Percentiles rank a stretch among this genome's conserved stretches.
Evolutionary conservation across 345 rosid species (phyloP).

Genomic region (Aethionema arabicum): DNA sequence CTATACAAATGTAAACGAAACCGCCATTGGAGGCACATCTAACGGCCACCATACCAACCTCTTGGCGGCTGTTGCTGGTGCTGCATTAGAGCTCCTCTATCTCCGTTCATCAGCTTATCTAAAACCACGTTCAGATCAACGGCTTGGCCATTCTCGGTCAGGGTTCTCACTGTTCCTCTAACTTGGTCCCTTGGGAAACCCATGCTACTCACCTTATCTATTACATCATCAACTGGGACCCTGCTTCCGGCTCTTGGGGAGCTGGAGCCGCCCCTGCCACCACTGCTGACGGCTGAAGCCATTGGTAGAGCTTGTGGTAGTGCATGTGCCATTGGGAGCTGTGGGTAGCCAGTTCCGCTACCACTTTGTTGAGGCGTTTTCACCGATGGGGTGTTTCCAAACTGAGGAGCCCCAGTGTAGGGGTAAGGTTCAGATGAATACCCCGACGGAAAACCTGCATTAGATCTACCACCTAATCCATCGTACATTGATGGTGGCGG

Average conservation of each 20-base stretch:
- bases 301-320: conserved; percentile 74
- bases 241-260: conserved; percentile 69
- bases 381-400: conserved; percentile 50
- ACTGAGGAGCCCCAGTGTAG: conserved; percentile 58
- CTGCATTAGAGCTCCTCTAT: conserved; percentile 35
- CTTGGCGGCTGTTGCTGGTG: conserved; percentile 71
- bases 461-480: conserved; percentile 55
- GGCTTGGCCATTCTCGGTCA: conserved; percentile 83
- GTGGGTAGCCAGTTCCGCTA: conserved; percentile 59
- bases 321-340: conserved; percentile 76
- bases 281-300: conserved; percentile 50
- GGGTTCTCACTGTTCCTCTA: conserved; percentile 67
- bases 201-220: conserved; percentile 78
- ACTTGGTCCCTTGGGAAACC: conserved; percentile 93
- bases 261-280: conserved; percentile 51
- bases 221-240: conserved; percentile 76
- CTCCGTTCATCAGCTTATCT: conserved; percentile 91
- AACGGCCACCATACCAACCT: conserved; percentile 75
- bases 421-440: conserved; percentile 56
- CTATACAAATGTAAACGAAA: conserved; percentile 32
- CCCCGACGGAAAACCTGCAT: conserved; percentile 61
- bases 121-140: conserved; percentile 87
- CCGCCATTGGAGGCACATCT: conserved; percentile 19
- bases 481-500: conserved; percentile 57
- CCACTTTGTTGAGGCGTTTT: conserved; percentile 50